Evolutionary conservation across 2,329 filamentous ascomycete species (phyloP), one percentile per base, ranked within the genome.

Genomic region (Paraphaeosphaeria sporulosa): DNA sequence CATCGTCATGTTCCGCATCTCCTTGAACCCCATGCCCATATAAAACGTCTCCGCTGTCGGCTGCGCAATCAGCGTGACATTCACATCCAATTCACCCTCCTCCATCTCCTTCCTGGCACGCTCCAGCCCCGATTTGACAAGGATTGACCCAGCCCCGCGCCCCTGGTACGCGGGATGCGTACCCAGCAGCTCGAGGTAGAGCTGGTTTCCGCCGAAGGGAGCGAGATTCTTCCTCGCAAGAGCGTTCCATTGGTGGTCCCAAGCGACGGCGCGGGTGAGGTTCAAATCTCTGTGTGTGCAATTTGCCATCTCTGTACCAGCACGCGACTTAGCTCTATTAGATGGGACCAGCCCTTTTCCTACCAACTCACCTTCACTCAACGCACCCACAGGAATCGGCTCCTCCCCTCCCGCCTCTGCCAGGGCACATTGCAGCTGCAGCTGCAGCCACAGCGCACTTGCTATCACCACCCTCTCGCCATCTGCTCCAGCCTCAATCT

Each of bases 201-300:
- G 30, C 56, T 25, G 43, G 51, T 25, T 30, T 4, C 8, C 4
- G 27, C 27, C 27, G 8, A 30, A 30, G 27, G 27, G 27, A 30
- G 27, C 4, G 4, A 30, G 27, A 23, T 51, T 47, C 21, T 52
- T 52, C 9, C 42, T 43, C 52, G 36, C 52, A 1, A 2, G 9
- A 4, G 47, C 38, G 12, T 25, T 40, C 12, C 23, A 60, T 34
- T 57, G 50, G 19, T n/a, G 52, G 4, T 57, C 44, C 5, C 19
- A 36, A 19, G 52, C 36, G 21, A 60, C 7, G 2, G 46, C 52
- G 13, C 53, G 52, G 2, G 58, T 57, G 6, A 60, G 5, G 21
- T 60, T 60, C 40, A 60, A 2, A 46, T 60, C 52, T 48, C 34
- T 57, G 36, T 60, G 58, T 46, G n/a, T 44, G 53, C 58, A 60